Percentiles rank a stretch among this genome's conserved stretches.
Conservation (phyloP, 768 basidiomycete species). For the Tylopilus intermedius region DNA sequence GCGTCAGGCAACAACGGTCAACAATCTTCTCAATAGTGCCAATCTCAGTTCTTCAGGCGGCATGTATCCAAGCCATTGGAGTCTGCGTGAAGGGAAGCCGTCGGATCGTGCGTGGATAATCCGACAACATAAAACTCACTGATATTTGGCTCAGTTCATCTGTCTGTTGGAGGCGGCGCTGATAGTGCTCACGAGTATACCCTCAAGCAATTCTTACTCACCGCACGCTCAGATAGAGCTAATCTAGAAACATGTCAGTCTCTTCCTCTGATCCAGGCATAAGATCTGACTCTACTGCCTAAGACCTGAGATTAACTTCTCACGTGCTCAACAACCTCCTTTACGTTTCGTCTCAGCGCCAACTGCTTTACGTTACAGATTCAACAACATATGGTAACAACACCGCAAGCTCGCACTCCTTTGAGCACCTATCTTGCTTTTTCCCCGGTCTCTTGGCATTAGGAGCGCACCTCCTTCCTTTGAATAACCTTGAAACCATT, state of each 20-base stretch:
- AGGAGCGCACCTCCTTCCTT: slow-evolving; percentile 57
- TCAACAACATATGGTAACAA: slow-evolving; percentile 26
- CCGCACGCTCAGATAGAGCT: slow-evolving; percentile 53
- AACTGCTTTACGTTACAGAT: slow-evolving; percentile 68
- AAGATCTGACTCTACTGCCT: slow-evolving; percentile 1
- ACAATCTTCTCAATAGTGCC: slow-evolving; percentile 42
- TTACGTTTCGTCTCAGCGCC: slow-evolving; percentile 60
- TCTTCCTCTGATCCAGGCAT: background rate
- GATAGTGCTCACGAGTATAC: slow-evolving; percentile 79
- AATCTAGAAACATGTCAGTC: slow-evolving; percentile 64
- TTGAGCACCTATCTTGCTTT: slow-evolving; percentile 78
- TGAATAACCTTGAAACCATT: slow-evolving; percentile 45
- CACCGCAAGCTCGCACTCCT: slow-evolving; percentile 41
- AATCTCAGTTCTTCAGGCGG: slow-evolving; percentile 47
- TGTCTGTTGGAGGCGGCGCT: slow-evolving; percentile 61
- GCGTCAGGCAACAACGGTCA: slow-evolving; percentile 44
- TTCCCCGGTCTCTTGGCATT: slow-evolving; percentile 71
- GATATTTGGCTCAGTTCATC: slow-evolving; percentile 26
- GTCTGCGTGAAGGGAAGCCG: slow-evolving; percentile 43
- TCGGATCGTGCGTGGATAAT: slow-evolving; percentile 39
- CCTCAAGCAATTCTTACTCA: slow-evolving; percentile 68
- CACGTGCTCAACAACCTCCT: slow-evolving; percentile 60
- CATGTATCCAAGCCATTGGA: slow-evolving; percentile 62
- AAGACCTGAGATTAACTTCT: slow-evolving; percentile 59
- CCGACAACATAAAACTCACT: background rate